These are phyloP conservation scores for Microcera coccophila DNA, from an alignment of 2,329 filamentous ascomycete genomes.

Conservation along the genomic window DNA sequence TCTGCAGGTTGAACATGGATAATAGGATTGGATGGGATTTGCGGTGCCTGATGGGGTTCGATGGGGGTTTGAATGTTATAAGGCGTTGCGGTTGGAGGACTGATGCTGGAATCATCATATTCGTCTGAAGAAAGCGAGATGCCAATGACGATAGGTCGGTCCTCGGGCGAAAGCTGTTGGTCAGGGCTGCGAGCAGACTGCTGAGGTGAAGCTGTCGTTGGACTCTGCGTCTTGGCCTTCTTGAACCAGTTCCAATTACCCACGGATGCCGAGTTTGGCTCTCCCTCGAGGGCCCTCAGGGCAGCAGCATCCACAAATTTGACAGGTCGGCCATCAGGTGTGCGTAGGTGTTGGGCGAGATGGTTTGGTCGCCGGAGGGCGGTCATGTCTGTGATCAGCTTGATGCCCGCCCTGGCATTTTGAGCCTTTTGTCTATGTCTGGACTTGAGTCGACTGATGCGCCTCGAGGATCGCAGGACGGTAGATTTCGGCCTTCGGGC, in stretches of 20 bases:
- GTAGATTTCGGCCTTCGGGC: slow-evolving; percentile 13
- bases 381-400: slow-evolving; percentile 66
- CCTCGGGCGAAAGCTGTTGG: slow-evolving; percentile 60
- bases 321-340: slow-evolving; percentile 29
- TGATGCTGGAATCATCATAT: slow-evolving; percentile 32
- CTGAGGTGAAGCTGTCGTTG: slow-evolving; percentile 26
- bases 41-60: slow-evolving; percentile 11
- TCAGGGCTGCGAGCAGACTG: slow-evolving; percentile 25
- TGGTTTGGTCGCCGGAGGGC: slow-evolving; percentile 44
- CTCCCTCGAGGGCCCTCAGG: slow-evolving; percentile 56
- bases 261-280: slow-evolving; percentile 50
- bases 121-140: slow-evolving; percentile 57
- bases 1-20: not conserved
- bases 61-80: slow-evolving; percentile 32
- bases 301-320: slow-evolving; percentile 59
- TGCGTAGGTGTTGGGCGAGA: slow-evolving; percentile 29
- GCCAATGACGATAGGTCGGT: slow-evolving; percentile 70
- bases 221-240: slow-evolving; percentile 34
- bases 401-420: slow-evolving; percentile 61
- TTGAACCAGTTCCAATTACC: slow-evolving; percentile 57
- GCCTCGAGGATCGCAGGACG: slow-evolving; percentile 32
- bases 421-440: slow-evolving; percentile 58
- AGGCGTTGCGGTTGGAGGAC: slow-evolving; percentile 47
- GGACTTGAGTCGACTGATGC: slow-evolving; percentile 50
- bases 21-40: slow-evolving; percentile 4